Evolutionary conservation across 2,329 filamentous ascomycete species (phyloP), one percentile per base, ranked within the genome.

Genomic region (Incumbomyces lentus): DNA sequence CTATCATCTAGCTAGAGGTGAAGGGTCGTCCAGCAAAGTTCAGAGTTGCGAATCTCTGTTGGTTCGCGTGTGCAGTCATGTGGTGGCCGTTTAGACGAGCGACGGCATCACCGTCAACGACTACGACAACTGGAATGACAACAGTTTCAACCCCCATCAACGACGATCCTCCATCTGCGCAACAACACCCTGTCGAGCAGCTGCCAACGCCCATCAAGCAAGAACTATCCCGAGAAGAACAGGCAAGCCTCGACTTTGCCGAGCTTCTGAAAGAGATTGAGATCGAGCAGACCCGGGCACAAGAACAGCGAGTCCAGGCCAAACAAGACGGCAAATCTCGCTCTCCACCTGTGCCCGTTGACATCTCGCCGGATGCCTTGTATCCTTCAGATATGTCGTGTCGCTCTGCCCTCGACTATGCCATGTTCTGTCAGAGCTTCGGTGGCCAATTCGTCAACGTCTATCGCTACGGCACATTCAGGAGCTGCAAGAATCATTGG

Each of bases 351-450:
- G 54, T 32, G 44, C 59, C 49, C 2, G 40, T 39, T 26, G 56
- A 58, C 43, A 56, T 73, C 49, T 64, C 84, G 49, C 76, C 81
- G 55, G 79, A 86, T 54, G 78, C 81, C 52, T 72, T 86, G 42
- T 84, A 92, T 51, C 86, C 87, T 0, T 81, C 80, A 35, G 79
- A 75, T 44, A 92, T 96, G 82, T 89, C 84, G 60, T 96, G 92
- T 72, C 83, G 86, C 43, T 75, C 82, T 51, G 84, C 88, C 57
- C 96, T 98, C 69, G 92, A 98, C 70, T 76, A 80, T 53, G 89
- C 90, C 49, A 95, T 90, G 76, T 86, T 90, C 72, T 98, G 92
- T 75, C 86, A 92, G 62, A 87, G 84, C 0, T 73, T 95, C 7
- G 55, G 87, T 44, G 88, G 90, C 1, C 89, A 96, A 64, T 95